Percentiles rank a stretch among this genome's conserved stretches.
These are phyloP conservation scores for Pezicula radicicola DNA, from an alignment of 2,329 filamentous ascomycete genomes.

Conservation along the genomic window DNA sequence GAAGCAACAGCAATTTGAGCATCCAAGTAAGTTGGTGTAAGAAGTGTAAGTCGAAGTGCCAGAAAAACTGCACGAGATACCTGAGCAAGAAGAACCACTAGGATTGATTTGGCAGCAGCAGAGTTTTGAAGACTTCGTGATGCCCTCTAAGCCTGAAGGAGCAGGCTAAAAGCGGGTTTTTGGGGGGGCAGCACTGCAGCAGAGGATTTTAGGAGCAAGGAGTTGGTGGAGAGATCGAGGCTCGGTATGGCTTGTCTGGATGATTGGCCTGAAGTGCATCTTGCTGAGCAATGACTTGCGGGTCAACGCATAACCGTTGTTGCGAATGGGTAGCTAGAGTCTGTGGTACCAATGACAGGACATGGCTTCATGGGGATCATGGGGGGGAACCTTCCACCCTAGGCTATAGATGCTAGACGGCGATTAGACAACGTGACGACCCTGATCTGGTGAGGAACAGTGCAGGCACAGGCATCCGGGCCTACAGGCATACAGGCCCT, in stretches of 20 bases:
- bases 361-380: slow-evolving; percentile 1
- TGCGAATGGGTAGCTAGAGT: slow-evolving; percentile 13
- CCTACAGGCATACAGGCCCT: no score
- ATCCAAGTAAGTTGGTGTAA: no score
- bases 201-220: slow-evolving; percentile 9
- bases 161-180: neutral
- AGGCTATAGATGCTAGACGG: neutral
- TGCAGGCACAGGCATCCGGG: no score
- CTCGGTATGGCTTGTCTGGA: slow-evolving; percentile 15
- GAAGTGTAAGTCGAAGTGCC: no score
- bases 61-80: no score
- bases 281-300: slow-evolving; percentile 17
- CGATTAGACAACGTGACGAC: slow-evolving; percentile 14
- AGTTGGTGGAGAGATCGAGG: slow-evolving; percentile 26
- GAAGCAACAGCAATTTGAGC: no score
- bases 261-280: slow-evolving; percentile 21
- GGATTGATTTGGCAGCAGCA: no score
- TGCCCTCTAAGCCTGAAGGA: neutral
- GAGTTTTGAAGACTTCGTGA: neutral
- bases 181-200: neutral
- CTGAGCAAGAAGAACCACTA: no score
- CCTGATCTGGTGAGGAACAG: slow-evolving; percentile 4
- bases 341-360: slow-evolving; percentile 13
- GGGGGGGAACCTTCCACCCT: neutral
- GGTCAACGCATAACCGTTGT: slow-evolving; percentile 26